These are phyloP conservation scores for Hypoxylon rubiginosum DNA, from an alignment of 2,329 filamentous ascomycete genomes.

Conservation along the genomic window DNA sequence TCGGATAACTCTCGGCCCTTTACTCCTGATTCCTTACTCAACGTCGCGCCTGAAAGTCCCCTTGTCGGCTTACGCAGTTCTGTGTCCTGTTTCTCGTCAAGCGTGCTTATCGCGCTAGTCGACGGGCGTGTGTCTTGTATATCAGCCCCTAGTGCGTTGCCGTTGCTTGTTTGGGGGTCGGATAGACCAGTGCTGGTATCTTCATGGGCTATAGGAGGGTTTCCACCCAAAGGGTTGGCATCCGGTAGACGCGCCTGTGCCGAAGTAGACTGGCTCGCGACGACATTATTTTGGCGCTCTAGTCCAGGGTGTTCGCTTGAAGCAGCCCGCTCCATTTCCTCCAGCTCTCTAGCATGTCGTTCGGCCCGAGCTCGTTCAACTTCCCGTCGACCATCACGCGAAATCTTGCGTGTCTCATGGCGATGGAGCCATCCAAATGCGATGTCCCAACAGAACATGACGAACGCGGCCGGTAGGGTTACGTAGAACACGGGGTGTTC, in stretches of 20 bases:
- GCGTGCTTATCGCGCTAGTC: slow-evolving; percentile 19
- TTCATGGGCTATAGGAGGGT: not conserved
- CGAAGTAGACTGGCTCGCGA: not conserved
- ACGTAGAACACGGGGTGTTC: slow-evolving; percentile 75
- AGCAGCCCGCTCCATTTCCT: slow-evolving; percentile 32
- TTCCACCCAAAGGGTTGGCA: not conserved
- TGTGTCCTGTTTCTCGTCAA: slow-evolving; percentile 20
- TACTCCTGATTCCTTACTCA: slow-evolving; percentile 31
- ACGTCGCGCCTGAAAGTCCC: slow-evolving; percentile 12
- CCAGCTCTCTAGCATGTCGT: slow-evolving; percentile 54
- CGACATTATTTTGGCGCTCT: slow-evolving; percentile 16
- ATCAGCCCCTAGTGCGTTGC: not conserved
- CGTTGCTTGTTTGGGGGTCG: not conserved
- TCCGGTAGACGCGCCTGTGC: not conserved
- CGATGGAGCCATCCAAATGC: slow-evolving; percentile 73
- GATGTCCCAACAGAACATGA: slow-evolving; percentile 79
- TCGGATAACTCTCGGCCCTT: slow-evolving; percentile 17
- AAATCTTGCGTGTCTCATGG: slow-evolving; percentile 73
- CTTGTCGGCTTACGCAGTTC: slow-evolving; percentile 22
- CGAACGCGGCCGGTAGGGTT: slow-evolving; percentile 74
- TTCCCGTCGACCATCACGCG: slow-evolving; percentile 66
- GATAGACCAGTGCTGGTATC: not conserved
- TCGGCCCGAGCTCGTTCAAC: slow-evolving; percentile 60
- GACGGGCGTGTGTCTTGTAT: slow-evolving; percentile 12
- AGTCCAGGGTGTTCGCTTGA: slow-evolving; percentile 13